These are phyloP conservation scores for Yarrowia porcina DNA, from an alignment of 805 yeast genomes.

Conservation along the genomic window DNA sequence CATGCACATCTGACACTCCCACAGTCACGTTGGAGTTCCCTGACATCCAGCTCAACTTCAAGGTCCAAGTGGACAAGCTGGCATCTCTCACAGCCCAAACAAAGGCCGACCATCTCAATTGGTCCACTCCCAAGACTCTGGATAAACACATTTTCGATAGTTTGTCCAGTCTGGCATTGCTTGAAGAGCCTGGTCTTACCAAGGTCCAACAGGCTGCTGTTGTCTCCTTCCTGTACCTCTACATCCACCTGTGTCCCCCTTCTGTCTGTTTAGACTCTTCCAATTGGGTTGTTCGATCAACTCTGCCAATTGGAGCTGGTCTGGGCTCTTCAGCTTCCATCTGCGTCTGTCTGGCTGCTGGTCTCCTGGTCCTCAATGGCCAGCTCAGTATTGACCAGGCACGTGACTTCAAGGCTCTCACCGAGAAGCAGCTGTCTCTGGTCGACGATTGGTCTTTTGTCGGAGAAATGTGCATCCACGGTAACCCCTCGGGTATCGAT, in stretches of 20 bases:
- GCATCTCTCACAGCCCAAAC: constrained; percentile 41
- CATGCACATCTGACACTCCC: constrained; percentile 41
- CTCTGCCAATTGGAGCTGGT: constrained; percentile 95
- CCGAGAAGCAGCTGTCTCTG: constrained; percentile 35
- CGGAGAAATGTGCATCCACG: constrained; percentile 95
- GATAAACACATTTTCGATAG: constrained; percentile 26
- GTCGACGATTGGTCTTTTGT: constrained; percentile 85
- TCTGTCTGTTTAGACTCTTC: constrained; percentile 44
- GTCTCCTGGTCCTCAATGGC: constrained; percentile 44
- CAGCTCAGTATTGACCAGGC: constrained; percentile 30
- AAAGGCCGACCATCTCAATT: constrained; percentile 12
- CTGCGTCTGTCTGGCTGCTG: constrained; percentile 78
- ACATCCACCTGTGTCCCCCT: constrained; percentile 53
- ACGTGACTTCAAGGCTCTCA: constrained; percentile 29
- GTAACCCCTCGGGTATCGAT: constrained; percentile 95
- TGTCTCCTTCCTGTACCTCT: constrained; percentile 76
- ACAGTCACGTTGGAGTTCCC: constrained; percentile 70
- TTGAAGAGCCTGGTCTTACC: constrained; percentile 1
- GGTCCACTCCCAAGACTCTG: constrained; percentile 25
- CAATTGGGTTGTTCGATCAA: constrained; percentile 67
- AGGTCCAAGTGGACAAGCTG: constrained; percentile 60
- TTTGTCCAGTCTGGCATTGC: neutral
- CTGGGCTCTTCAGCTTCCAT: constrained; percentile 91
- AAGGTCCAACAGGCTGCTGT: constrained; percentile 49
- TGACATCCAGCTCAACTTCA: constrained; percentile 64